Base-by-base conservation (phyloP, 2,329 filamentous ascomycete species). In the Pseudogymnoascus sp. region DNA sequence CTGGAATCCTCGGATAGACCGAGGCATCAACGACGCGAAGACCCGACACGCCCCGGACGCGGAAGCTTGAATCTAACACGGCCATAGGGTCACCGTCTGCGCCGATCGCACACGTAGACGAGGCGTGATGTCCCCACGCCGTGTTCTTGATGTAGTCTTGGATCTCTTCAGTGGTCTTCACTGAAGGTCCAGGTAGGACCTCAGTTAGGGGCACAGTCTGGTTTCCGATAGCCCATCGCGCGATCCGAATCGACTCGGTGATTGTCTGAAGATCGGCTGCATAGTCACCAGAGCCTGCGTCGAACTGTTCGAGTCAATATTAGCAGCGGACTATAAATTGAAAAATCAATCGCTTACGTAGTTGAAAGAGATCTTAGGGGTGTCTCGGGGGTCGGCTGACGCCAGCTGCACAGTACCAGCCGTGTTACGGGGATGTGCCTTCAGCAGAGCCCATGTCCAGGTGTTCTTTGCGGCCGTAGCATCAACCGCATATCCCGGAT, bases 21-120 rank as follows among this genome's bases (percentile, higher is more conserved):
- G 78, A 82, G 0, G 83, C 85, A 73, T 87, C 85, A 0, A 88
- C 85, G 6, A 87, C 84, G 28, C 85, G 76, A 57, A 88, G 70
- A 0, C 81, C 80, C 0, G 77, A 72, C 0, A 84, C 79, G 0
- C 83, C 83, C 7, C 80, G 75, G 0, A 88, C 84, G 9, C 78
- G 75, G 71, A 87, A 86, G 60, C 80, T 74, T 0, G 76, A 76
- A 68, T 87, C 81, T 60, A 87, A 71, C 2, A 85, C 82, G 6
- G 82, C 74, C 72, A 86, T 65, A 2, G 64, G 60, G 40, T 67
- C 64, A 40, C 62, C 38, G 36, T 67, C 65, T 3, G 36, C 60
- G 0, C 84, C 84, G 67, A 87, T 86, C 0, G 80, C 76, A 62
- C 78, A 81, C 0, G 83, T 83, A 35, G 80, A 82, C 0, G 78